Base-by-base conservation (phyloP, 179 eudicot species). In the Camellia oleifera region DNA sequence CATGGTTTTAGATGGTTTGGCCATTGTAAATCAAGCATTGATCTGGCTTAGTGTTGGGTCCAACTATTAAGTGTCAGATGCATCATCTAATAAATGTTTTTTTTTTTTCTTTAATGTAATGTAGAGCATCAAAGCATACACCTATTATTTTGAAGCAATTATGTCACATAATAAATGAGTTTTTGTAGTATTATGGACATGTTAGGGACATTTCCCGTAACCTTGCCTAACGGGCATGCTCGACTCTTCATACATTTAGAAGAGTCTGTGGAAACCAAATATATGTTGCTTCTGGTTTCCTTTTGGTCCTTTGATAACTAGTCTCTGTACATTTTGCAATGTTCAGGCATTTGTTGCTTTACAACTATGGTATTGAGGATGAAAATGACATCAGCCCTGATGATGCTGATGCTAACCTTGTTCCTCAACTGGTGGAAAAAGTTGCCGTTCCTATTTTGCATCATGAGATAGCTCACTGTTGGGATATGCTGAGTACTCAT, bases 361-460 rank as follows among this genome's bases (percentile, higher is more conserved):
- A 87, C 85, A 87, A 85, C 82, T 96, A 94, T 82, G 99, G 98
- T 77, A 82, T 86, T 83, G 92, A 90, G 81, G 95, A 92, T 83
- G 94, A 88, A 75, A 87, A 84, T 81, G 85, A 83, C 74, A 86
- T 85, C 78, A 82, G 73, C 75, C 86, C 85, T 68, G 97, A 88
- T 88, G 98, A 95, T 87, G 87, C 89, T 53, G 99, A 96, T 90
- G 92, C 89, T 68, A 84, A 92, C 88, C 93, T 96, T 83, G 87
- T 96, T 78, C 98, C 99, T 78, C 88, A 90, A 71, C 80, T 96
- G 80, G 99, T 96, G 80, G 97, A 91, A 83, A 94, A 94, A 86
- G 88, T 94, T 83, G 99, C 99, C 44, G 81, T 96, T 83, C 99
- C 97, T 15, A 90, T 96, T 77, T 82, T 96, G 82, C 95, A 86